phyloP scores from a whole-genome alignment of 768 basidiomycete species.

The Suillus plorans region DNA sequence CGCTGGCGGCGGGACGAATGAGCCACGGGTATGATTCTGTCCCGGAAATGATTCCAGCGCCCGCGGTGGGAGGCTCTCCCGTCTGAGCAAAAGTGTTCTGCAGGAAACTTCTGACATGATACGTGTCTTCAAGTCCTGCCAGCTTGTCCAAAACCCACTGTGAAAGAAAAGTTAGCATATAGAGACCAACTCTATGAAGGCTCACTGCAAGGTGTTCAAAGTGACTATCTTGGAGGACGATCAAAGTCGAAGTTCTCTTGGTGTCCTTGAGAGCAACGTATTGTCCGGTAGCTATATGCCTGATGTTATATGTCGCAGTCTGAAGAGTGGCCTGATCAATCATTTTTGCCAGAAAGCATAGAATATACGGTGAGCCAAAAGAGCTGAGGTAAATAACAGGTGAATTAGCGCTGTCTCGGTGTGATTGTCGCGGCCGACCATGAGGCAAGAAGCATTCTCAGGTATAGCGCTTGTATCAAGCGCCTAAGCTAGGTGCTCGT shows the following conservation, averaged over 20 bases:
- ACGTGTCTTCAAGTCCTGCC: not conserved
- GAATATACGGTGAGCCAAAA: not conserved
- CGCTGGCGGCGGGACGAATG: conserved; percentile 2
- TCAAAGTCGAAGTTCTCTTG: not conserved
- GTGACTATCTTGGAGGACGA: not conserved
- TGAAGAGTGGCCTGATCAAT: conserved; percentile 1
- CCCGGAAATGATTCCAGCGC: not conserved
- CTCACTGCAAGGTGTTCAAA: conserved; percentile 3
- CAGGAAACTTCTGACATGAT: conserved; percentile 1
- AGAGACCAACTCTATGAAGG: not conserved
- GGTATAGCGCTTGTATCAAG: not conserved
- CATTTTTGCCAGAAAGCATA: not conserved
- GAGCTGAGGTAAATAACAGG: not conserved
- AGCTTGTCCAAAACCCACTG: conserved; percentile 5
- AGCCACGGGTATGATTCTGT: conserved; percentile 3
- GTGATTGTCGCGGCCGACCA: not conserved
- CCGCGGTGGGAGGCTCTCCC: not conserved
- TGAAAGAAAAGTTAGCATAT: not conserved
- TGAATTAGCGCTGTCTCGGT: not conserved
- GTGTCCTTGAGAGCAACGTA: conserved; percentile 1
- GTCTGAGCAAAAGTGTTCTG: conserved; percentile 2
- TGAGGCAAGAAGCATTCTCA: not conserved
- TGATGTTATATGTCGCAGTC: conserved; percentile 1
- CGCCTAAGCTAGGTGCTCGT: not conserved
- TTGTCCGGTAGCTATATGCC: conserved; percentile 1